phyloP scores from a whole-genome alignment of 2,329 filamentous ascomycete genomes.

The Hymenoscyphus occultus region DNA sequence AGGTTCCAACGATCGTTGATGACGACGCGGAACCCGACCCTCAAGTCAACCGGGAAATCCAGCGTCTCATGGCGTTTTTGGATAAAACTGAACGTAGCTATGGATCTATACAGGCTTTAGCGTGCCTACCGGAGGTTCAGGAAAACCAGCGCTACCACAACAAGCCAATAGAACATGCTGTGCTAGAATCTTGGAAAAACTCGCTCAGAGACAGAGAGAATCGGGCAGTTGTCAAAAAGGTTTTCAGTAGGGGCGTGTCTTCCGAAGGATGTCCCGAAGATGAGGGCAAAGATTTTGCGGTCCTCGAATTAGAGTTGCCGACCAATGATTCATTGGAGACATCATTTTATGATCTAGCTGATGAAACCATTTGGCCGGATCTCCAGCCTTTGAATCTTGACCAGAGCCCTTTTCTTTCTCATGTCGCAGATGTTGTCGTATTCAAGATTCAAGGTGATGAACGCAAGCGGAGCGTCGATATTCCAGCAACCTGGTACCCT shows the following conservation, averaged over 20 bases:
- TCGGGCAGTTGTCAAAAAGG: constrained; percentile 21
- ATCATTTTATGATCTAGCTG: constrained; percentile 36
- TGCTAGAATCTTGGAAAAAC: constrained; percentile 30
- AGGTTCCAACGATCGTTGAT: constrained; percentile 15
- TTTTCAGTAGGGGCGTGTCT: constrained; percentile 32
- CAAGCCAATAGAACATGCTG: constrained; percentile 21
- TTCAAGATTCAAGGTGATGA: constrained; percentile 45
- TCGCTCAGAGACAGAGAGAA: constrained; percentile 17
- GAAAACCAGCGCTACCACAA: constrained; percentile 33
- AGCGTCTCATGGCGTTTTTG: constrained; percentile 61
- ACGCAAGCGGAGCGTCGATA: constrained; percentile 45
- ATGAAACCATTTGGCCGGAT: constrained; percentile 33
- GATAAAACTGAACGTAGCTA: constrained; percentile 59
- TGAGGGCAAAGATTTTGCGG: constrained; percentile 30
- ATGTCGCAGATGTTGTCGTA: constrained; percentile 48
- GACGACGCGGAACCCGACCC: constrained; percentile 22
- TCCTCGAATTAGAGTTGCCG: constrained; percentile 33
- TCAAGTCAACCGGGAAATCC: constrained; percentile 48
- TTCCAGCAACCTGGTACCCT: constrained; percentile 51
- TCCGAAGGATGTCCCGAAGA: constrained; percentile 20
- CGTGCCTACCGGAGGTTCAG: constrained; percentile 31
- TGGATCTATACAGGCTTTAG: constrained; percentile 51
- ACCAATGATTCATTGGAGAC: constrained; percentile 26
- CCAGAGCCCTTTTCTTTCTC: constrained; percentile 33
- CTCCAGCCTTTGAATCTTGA: constrained; percentile 22